Evolutionary conservation across 768 basidiomycete species (phyloP).

Genomic region (Mycena belliarum): DNA sequence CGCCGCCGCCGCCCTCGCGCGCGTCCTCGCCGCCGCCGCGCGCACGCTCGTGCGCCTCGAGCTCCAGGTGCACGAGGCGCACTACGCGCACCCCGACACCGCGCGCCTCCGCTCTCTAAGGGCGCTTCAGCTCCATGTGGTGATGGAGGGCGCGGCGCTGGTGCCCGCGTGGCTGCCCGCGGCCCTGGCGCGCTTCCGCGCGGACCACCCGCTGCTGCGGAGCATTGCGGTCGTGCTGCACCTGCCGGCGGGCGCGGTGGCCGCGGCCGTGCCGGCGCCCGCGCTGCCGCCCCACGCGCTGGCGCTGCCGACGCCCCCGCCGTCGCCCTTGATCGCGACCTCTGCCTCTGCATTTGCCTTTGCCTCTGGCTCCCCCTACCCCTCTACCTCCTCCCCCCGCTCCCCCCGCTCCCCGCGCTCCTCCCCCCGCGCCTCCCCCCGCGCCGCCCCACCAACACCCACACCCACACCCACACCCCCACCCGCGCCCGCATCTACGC

Average conservation of each 20-base stretch:
- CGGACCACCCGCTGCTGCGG: background rate
- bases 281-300: background rate
- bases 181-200: background rate
- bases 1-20: background rate
- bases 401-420: too few relatives aligned
- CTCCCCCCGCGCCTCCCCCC: too few relatives aligned
- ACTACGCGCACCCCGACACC: background rate
- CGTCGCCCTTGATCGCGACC: too few relatives aligned
- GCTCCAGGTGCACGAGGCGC: conserved; percentile 10
- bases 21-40: conserved; percentile 3
- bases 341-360: too few relatives aligned
- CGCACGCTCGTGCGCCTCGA: conserved; percentile 12
- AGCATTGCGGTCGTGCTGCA: background rate
- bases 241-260: background rate
- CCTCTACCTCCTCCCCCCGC: too few relatives aligned
- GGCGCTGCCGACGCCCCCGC: background rate
- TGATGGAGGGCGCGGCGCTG: background rate
- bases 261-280: background rate
- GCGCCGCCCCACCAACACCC: too few relatives aligned
- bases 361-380: too few relatives aligned
- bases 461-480: too few relatives aligned
- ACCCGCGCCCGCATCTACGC: too few relatives aligned
- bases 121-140: conserved; percentile 5
- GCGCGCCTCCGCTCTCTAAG: background rate
- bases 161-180: conserved; percentile 2